A percentile compares a stretch with the other conserved stretches of the same genome.
Conservation (phyloP, 257 asterid genomes). For the Vinca minor region DNA sequence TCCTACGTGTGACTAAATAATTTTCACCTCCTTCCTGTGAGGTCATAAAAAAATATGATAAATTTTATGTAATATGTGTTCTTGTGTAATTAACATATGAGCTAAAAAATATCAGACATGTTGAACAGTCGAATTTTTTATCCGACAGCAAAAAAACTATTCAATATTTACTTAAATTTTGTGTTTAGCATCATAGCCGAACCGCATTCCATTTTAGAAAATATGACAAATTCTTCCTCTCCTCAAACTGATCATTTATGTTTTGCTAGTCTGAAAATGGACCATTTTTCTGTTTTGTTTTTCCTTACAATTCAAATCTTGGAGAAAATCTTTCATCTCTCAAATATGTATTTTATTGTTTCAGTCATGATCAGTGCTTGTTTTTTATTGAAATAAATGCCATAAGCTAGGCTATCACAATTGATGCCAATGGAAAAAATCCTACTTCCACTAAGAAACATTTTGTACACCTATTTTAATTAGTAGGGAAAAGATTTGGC, state of each 20-base stretch:
- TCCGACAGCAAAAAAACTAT: too few relatives aligned
- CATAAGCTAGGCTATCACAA: not conserved
- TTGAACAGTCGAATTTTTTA: too few relatives aligned
- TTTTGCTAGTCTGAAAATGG: not conserved
- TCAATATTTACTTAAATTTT: too few relatives aligned
- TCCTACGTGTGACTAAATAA: too few relatives aligned
- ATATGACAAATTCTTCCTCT: constrained; percentile 13
- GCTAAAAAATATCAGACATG: too few relatives aligned
- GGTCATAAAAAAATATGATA: too few relatives aligned
- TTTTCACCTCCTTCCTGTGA: too few relatives aligned
- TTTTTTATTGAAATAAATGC: constrained; percentile 6
- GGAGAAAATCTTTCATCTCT: constrained; percentile 2
- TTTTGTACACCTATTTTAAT: constrained; percentile 3
- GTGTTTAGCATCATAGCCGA: too few relatives aligned
- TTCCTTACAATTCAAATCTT: not conserved
- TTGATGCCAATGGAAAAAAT: constrained; percentile 16
- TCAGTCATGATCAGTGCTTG: not conserved
- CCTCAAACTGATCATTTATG: not conserved
- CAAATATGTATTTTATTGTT: not conserved
- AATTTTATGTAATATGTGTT: too few relatives aligned
- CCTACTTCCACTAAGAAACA: constrained; percentile 11
- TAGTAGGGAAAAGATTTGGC: constrained; percentile 17
- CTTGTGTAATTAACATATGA: too few relatives aligned
- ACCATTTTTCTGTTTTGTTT: not conserved
- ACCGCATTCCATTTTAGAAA: constrained; percentile 17